phyloP scores from a whole-genome alignment of 2,329 filamentous ascomycete species.

The Colletotrichum lentis region DNA sequence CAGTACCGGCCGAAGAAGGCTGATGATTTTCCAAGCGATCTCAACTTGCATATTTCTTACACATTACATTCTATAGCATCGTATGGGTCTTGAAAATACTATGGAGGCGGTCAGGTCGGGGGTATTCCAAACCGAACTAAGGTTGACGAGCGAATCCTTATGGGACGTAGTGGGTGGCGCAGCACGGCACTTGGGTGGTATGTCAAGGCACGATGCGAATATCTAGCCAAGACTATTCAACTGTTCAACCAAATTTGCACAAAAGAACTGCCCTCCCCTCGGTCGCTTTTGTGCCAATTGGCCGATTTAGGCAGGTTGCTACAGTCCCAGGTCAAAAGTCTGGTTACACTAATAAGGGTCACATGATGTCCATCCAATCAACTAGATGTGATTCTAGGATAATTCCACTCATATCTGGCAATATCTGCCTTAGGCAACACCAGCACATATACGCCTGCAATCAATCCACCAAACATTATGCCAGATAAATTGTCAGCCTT shows the following conservation, averaged over 20 bases:
- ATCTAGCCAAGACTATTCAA: not conserved
- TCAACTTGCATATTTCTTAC: conserved; percentile 19
- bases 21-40: conserved; percentile 8
- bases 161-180: not conserved
- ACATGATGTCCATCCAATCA: no score
- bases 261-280: not conserved
- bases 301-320: no score
- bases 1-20: conserved; percentile 15
- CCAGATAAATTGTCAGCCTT: no score
- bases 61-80: not conserved
- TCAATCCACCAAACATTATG: no score
- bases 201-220: not conserved
- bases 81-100: conserved; percentile 6
- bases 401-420: no score
- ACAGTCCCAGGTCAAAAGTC: no score
- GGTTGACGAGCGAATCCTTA: not conserved
- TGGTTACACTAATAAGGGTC: no score
- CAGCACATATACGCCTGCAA: no score
- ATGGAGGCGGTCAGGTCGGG: conserved; percentile 6
- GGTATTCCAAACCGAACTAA: not conserved
- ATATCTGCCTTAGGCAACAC: no score
- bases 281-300: not conserved
- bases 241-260: not conserved
- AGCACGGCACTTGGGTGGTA: not conserved
- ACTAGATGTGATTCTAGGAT: no score